Percentiles rank a stretch among this genome's conserved stretches.
Evolutionary conservation across 805 yeast species (phyloP).

Genomic region (Limtongozyma cylindracea): DNA sequence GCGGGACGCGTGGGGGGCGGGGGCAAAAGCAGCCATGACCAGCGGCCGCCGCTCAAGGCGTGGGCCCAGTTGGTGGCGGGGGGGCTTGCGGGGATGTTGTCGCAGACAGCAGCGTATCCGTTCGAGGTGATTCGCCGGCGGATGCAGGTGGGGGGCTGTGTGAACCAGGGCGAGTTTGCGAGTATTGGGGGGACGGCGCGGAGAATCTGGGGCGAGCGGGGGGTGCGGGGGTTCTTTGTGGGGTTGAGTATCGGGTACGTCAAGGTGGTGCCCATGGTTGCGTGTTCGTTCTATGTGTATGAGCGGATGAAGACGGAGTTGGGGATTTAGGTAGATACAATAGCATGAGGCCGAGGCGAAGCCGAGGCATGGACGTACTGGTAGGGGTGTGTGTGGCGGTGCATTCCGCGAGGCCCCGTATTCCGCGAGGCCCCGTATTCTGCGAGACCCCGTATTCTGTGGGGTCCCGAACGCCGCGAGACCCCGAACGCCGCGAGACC

Average conservation of each 20-base stretch:
- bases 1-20: too few relatives aligned
- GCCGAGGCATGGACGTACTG: too few relatives aligned
- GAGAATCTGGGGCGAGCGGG: conserved; percentile 45
- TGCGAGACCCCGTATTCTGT: too few relatives aligned
- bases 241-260: conserved; percentile 90
- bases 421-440: too few relatives aligned
- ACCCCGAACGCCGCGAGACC: too few relatives aligned
- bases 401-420: too few relatives aligned
- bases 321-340: conserved; percentile 41
- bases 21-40: too few relatives aligned
- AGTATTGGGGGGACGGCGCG: conserved; percentile 27
- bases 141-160: conserved; percentile 83
- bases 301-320: conserved; percentile 57
- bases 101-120: conserved; percentile 94
- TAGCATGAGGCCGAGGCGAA: too few relatives aligned
- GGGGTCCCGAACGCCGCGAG: too few relatives aligned
- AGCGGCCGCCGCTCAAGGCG: conserved; percentile 44
- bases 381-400: too few relatives aligned
- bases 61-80: conserved; percentile 93
- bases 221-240: conserved; percentile 72
- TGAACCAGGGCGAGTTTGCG: conserved; percentile 28
- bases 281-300: conserved; percentile 86
- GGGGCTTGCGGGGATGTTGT: conserved; percentile 83
- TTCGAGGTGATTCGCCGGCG: conserved; percentile 86
- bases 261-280: conserved; percentile 92